These are phyloP conservation scores for Polysphondylium violaceum DNA, from an alignment of 78 protist genomes.

Conservation along the genomic window DNA sequence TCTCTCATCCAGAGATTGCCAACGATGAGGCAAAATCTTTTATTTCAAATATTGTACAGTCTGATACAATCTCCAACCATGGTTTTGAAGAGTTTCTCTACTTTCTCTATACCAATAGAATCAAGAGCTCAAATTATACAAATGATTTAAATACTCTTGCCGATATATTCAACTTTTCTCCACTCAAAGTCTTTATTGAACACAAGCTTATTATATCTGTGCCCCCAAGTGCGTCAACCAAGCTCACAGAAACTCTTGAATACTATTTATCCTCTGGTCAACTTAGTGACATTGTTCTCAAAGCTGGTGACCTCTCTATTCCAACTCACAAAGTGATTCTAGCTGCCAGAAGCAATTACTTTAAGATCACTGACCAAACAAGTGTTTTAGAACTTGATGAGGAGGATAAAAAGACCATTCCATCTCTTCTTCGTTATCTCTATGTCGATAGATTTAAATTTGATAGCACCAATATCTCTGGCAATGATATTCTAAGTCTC, in stretches of 20 bases:
- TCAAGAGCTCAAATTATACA: too few relatives aligned
- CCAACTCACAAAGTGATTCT: background rate
- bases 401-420: background rate
- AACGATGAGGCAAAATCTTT: too few relatives aligned
- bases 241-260: background rate
- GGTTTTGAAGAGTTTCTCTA: too few relatives aligned
- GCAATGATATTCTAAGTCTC: conserved; percentile 8
- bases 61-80: too few relatives aligned
- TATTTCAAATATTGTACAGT: too few relatives aligned
- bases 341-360: background rate
- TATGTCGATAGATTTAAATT: conserved; percentile 22
- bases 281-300: background rate
- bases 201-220: too few relatives aligned
- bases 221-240: too few relatives aligned
- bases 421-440: background rate
- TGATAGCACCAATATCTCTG: background rate
- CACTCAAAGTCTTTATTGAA: too few relatives aligned
- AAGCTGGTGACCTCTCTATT: background rate
- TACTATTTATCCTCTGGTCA: background rate
- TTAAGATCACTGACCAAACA: background rate
- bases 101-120: too few relatives aligned
- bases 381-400: background rate
- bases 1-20: too few relatives aligned
- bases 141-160: too few relatives aligned
- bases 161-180: too few relatives aligned